A percentile compares a stretch with the other conserved stretches of the same genome.
Evolutionary conservation across 225 moss, liverwort and hornwort species (phyloP).

Genomic region (Thuidium tamariscinum): DNA sequence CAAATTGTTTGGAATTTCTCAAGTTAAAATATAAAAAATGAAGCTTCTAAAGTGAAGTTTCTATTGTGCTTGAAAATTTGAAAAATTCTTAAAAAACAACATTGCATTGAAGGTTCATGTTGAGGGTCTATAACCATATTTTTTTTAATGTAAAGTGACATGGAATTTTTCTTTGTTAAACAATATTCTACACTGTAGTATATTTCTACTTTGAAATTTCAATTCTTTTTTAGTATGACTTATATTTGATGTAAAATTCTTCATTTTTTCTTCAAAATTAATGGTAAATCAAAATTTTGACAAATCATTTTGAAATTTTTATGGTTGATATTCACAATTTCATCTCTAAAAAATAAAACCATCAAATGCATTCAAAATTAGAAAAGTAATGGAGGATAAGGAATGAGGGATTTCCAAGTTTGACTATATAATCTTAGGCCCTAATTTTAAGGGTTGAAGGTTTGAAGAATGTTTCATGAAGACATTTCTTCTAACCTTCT

Average conservation of each 20-base stretch:
- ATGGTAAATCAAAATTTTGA: not conserved
- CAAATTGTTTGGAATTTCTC: fast-evolving
- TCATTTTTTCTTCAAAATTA: not conserved
- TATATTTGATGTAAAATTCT: not conserved
- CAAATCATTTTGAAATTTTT: not conserved
- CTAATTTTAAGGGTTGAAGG: fast-evolving
- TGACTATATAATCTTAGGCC: too few species aligned
- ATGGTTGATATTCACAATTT: not conserved
- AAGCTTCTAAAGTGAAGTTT: not conserved
- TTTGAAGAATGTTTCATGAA: not conserved
- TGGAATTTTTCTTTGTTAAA: fast-evolving
- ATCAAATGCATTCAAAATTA: not conserved
- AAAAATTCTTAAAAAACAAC: not conserved
- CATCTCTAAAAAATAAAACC: not conserved
- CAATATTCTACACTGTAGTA: not conserved
- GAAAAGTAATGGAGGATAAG: too few species aligned
- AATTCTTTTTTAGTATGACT: fast-evolving
- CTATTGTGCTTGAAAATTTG: not conserved
- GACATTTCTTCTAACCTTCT: not conserved
- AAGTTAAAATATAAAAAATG: not conserved
- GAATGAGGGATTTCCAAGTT: not conserved
- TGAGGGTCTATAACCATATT: fast-evolving
- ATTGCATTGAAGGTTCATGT: not conserved
- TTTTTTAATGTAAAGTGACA: not conserved
- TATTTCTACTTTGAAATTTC: not conserved